Conservation (phyloP, 1,284 basidiomycete species). For the Ustilago crameri region DNA sequence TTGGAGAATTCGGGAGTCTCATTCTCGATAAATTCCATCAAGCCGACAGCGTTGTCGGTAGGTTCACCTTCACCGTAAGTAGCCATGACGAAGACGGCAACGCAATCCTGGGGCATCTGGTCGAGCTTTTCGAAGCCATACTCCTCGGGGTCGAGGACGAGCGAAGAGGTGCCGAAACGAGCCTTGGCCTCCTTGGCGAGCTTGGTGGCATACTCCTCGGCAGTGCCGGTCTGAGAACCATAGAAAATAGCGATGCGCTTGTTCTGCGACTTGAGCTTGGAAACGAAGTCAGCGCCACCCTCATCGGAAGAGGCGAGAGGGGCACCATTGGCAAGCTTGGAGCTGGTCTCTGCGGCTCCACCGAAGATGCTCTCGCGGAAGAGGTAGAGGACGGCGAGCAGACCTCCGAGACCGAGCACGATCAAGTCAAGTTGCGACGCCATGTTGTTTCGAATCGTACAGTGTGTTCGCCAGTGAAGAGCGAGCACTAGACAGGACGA, state of each 20-base stretch:
- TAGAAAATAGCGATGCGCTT: conserved; percentile 67
- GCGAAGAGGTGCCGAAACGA: conserved; percentile 66
- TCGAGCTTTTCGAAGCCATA: conserved; percentile 98
- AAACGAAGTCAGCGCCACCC: conserved; percentile 50
- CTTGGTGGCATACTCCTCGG: conserved; percentile 67
- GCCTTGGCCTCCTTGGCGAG: conserved; percentile 67
- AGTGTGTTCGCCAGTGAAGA: conserved; percentile 1
- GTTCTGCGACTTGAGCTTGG: conserved; percentile 61
- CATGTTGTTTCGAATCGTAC: conserved; percentile 31
- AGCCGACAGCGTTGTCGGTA: conserved; percentile 95
- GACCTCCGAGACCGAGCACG: conserved; percentile 50
- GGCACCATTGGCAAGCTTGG: conserved; percentile 53
- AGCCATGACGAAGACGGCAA: conserved; percentile 93
- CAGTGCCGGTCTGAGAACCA: conserved; percentile 67
- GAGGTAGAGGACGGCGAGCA: conserved; percentile 59
- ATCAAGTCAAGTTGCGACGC: conserved; percentile 50
- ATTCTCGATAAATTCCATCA: conserved; percentile 91
- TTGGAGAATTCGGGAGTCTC: conserved; percentile 85
- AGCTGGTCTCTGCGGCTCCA: conserved; percentile 36
- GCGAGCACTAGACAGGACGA: background rate
- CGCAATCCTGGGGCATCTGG: conserved; percentile 83
- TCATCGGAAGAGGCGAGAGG: conserved; percentile 23
- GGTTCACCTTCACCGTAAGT: conserved; percentile 99
- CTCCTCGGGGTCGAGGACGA: conserved; percentile 66
- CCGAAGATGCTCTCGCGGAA: conserved; percentile 54